Evolutionary conservation across 306 rosid species (phyloP).

Genomic region (Begonia fuchsioides): DNA sequence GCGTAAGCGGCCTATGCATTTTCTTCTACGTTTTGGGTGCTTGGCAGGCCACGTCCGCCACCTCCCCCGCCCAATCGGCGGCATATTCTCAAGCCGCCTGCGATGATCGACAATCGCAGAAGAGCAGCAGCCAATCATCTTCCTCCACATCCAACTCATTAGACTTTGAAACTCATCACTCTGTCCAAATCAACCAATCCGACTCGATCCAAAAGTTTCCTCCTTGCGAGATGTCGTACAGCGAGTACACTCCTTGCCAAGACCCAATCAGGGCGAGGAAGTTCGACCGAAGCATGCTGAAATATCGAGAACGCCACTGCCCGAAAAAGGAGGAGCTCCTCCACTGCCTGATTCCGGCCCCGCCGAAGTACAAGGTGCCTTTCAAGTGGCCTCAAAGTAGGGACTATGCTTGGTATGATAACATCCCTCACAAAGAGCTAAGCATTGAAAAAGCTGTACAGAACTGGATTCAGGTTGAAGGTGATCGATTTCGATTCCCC

Average conservation of each 20-base stretch:
- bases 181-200: slow-evolving; percentile 28
- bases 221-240: slow-evolving; percentile 39
- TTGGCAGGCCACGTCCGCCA: slow-evolving; percentile 34
- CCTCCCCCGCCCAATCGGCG: slow-evolving; percentile 32
- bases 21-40: slow-evolving; percentile 65
- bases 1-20: slow-evolving; percentile 62
- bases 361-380: slow-evolving; percentile 84
- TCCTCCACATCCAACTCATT: slow-evolving; percentile 14
- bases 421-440: slow-evolving; percentile 86
- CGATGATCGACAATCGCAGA: slow-evolving; percentile 9
- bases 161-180: slow-evolving; percentile 73
- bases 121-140: slow-evolving; percentile 1
- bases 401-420: slow-evolving; percentile 85
- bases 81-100: slow-evolving; percentile 35
- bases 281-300: slow-evolving; percentile 69
- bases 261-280: slow-evolving; percentile 47
- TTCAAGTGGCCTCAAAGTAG: slow-evolving; percentile 94
- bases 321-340: slow-evolving; percentile 60
- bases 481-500: slow-evolving; percentile 74
- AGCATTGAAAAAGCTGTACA: slow-evolving; percentile 91
- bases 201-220: slow-evolving; percentile 29
- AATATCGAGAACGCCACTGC: slow-evolving; percentile 87
- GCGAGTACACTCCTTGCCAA: slow-evolving; percentile 93
- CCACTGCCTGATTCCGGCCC: slow-evolving; percentile 68
- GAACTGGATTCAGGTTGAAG: slow-evolving; percentile 95